Percentiles rank a stretch among this genome's conserved stretches.
phyloP scores from a whole-genome alignment of 2,329 filamentous ascomycete species.

The Penicillium sp. region DNA sequence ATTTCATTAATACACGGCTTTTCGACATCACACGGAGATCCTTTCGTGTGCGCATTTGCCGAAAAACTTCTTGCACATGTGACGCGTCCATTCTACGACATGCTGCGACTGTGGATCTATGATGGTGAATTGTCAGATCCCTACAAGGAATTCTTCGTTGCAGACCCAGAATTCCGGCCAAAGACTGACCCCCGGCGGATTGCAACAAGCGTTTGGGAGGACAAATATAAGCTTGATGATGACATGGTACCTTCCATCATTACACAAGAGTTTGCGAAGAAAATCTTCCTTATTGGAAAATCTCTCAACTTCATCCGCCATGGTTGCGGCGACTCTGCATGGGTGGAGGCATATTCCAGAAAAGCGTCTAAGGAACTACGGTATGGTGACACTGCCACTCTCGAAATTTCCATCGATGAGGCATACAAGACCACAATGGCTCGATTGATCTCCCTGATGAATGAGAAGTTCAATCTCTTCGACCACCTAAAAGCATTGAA shows the following conservation, averaged over 20 bases:
- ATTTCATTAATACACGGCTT: slow-evolving; percentile 93
- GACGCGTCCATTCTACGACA: slow-evolving; percentile 93
- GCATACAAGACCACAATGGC: slow-evolving; percentile 99
- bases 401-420: slow-evolving; percentile 92
- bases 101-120: slow-evolving; percentile 95
- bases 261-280: slow-evolving; percentile 88
- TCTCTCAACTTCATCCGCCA: slow-evolving; percentile 97
- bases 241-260: slow-evolving; percentile 92
- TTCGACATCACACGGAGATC: slow-evolving; percentile 90
- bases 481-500: slow-evolving; percentile 89
- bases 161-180: slow-evolving; percentile 66
- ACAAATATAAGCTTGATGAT: slow-evolving; percentile 86
- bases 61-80: slow-evolving; percentile 83
- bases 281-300: slow-evolving; percentile 96
- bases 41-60: slow-evolving; percentile 88
- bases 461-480: slow-evolving; percentile 89
- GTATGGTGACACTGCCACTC: slow-evolving; percentile 88
- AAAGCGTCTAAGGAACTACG: slow-evolving; percentile 85
- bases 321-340: slow-evolving; percentile 86
- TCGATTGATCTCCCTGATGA: slow-evolving; percentile 88
- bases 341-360: slow-evolving; percentile 95
- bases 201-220: slow-evolving; percentile 93
- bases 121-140: slow-evolving; percentile 97
- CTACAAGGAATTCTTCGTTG: slow-evolving; percentile 92
- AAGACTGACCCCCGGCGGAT: slow-evolving; percentile 49